phyloP scores from a whole-genome alignment of 1,284 basidiomycete genomes.

The Psilocybe mexicana region DNA sequence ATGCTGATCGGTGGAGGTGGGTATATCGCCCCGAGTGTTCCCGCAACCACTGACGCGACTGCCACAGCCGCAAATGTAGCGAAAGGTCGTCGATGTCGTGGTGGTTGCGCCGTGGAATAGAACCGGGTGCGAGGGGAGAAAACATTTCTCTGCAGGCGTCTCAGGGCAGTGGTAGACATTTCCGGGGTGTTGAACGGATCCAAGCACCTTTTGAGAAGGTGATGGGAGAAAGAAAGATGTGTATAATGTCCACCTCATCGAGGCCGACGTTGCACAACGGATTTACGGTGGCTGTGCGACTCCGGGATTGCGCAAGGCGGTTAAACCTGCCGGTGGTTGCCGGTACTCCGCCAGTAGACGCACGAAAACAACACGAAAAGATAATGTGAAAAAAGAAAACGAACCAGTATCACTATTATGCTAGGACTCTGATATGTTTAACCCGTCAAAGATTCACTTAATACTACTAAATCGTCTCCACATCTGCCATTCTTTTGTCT shows the following conservation, averaged over 20 bases:
- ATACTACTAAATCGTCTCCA: background rate
- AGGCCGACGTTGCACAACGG: background rate
- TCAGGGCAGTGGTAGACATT: slow-evolving; percentile 8
- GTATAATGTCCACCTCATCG: slow-evolving; percentile 9
- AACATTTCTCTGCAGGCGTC: background rate
- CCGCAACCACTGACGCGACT: slow-evolving; percentile 33
- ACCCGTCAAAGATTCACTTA: background rate
- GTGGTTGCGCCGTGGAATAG: slow-evolving; percentile 22
- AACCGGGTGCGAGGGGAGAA: slow-evolving; percentile 10
- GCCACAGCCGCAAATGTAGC: slow-evolving; percentile 28
- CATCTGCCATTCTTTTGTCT: background rate
- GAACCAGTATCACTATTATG: too few species aligned
- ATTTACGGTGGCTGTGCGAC: slow-evolving; percentile 3
- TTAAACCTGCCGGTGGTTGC: background rate
- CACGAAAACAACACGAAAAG: too few species aligned
- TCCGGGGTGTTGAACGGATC: background rate
- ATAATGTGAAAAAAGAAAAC: too few species aligned
- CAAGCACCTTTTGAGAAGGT: background rate
- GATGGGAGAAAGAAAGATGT: background rate
- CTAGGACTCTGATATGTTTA: too few species aligned
- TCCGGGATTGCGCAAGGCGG: background rate
- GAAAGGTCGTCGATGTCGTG: slow-evolving; percentile 21
- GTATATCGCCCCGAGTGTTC: slow-evolving; percentile 40
- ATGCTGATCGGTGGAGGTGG: slow-evolving; percentile 44
- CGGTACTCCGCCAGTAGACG: background rate